These are phyloP conservation scores for Aspergillus bertholletiae DNA, from an alignment of 495 filamentous ascomycete species.

Conservation along the genomic window DNA sequence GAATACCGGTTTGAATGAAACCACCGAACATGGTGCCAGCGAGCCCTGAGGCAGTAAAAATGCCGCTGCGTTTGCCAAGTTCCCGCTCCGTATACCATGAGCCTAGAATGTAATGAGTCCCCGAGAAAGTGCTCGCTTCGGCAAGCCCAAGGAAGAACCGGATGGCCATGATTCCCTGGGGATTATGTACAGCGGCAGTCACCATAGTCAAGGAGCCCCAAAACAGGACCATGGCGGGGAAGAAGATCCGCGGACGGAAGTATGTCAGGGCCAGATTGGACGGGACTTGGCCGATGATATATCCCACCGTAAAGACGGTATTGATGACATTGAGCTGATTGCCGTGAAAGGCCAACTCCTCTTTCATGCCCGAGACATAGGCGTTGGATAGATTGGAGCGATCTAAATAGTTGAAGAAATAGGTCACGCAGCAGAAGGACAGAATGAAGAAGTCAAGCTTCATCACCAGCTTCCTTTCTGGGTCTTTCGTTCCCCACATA, in stretches of 20 bases:
- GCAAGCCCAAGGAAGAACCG: slow-evolving; percentile 68
- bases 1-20: slow-evolving; percentile 52
- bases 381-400: slow-evolving; percentile 38
- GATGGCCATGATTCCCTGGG: slow-evolving; percentile 10
- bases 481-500: slow-evolving; percentile 11
- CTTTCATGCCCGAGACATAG: slow-evolving; percentile 64
- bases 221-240: slow-evolving; percentile 12
- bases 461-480: slow-evolving; percentile 13
- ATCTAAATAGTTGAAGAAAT: slow-evolving; percentile 21
- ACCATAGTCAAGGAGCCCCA: slow-evolving; percentile 11
- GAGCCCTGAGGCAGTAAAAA: slow-evolving; percentile 57
- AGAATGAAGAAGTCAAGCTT: slow-evolving; percentile 19
- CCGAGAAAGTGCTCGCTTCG: slow-evolving; percentile 46
- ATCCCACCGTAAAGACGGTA: slow-evolving; percentile 20
- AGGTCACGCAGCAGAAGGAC: slow-evolving; percentile 18
- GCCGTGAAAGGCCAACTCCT: slow-evolving; percentile 52
- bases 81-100: slow-evolving; percentile 50
- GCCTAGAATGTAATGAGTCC: slow-evolving; percentile 34
- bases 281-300: slow-evolving; percentile 18
- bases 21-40: slow-evolving; percentile 63
- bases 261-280: slow-evolving; percentile 11
- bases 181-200: slow-evolving; percentile 8
- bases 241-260: slow-evolving; percentile 11
- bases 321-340: slow-evolving; percentile 35
- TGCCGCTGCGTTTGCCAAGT: slow-evolving; percentile 43